Percentiles rank a stretch among this genome's conserved stretches.
Evolutionary conservation across 257 asterid genomes (phyloP).

Genomic region (Coffea eugenioides): DNA sequence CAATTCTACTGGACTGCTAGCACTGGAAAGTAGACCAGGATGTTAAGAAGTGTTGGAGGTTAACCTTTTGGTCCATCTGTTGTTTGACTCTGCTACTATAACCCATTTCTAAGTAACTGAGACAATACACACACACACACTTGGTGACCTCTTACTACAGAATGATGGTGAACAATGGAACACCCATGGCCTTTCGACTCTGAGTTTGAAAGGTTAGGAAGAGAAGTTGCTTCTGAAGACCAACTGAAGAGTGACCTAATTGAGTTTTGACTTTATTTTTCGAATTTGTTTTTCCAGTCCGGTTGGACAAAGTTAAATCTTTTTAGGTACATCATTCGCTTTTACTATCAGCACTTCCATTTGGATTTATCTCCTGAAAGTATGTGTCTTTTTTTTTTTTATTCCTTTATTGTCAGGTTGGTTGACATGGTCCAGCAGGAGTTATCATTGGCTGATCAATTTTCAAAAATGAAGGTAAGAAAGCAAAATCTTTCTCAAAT

Average conservation of each 20-base stretch:
- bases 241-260: neutral
- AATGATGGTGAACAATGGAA: neutral
- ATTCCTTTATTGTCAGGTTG: conserved; percentile 44
- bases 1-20: neutral
- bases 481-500: conserved; percentile 21
- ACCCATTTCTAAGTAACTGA: neutral
- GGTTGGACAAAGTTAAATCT: neutral
- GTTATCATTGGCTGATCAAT: conserved; percentile 92
- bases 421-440: conserved; percentile 91
- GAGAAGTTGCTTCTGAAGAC: neutral
- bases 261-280: neutral
- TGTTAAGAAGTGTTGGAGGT: neutral
- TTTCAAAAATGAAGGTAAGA: conserved; percentile 72
- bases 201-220: neutral
- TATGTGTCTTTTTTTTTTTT: neutral
- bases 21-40: neutral
- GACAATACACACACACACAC: neutral
- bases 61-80: neutral
- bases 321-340: neutral
- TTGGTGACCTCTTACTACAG: neutral
- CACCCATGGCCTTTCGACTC: neutral
- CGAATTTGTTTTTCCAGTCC: neutral
- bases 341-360: conserved; percentile 14
- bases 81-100: neutral
- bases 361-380: neutral